Conservation (phyloP, 495 filamentous ascomycete genomes). For the Podospora sp. region DNA sequence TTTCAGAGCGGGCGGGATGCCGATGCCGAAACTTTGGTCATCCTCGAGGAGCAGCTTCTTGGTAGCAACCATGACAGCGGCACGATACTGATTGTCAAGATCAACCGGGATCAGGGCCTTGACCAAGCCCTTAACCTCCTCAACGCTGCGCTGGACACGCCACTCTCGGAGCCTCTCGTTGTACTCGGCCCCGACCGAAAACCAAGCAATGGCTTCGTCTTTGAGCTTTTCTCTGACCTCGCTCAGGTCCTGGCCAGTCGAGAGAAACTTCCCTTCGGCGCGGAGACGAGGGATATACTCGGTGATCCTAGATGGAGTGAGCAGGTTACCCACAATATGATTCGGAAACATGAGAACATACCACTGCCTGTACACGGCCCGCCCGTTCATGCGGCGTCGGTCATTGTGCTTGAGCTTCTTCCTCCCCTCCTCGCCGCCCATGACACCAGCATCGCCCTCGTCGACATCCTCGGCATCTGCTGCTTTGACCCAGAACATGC, state of each 20-base stretch:
- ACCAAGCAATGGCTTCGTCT: constrained; percentile 40
- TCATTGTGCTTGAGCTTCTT: constrained; percentile 55
- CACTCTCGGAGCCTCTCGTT: constrained; percentile 30
- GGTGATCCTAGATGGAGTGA: constrained; percentile 40
- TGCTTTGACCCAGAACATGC: constrained; percentile 53
- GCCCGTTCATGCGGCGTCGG: constrained; percentile 47
- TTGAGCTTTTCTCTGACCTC: constrained; percentile 34
- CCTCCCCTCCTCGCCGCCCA: constrained; percentile 35
- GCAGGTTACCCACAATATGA: neutral
- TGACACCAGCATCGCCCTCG: constrained; percentile 16
- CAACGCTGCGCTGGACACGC: constrained; percentile 30
- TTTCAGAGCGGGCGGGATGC: constrained; percentile 23
- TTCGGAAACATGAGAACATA: neutral
- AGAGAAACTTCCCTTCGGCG: constrained; percentile 33
- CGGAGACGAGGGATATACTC: constrained; percentile 54
- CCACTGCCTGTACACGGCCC: constrained; percentile 51
- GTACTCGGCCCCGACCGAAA: constrained; percentile 36
- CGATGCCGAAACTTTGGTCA: constrained; percentile 36
- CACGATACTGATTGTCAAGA: constrained; percentile 24
- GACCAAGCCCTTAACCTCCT: constrained; percentile 38
- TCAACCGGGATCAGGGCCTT: constrained; percentile 35
- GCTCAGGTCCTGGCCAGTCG: constrained; percentile 4
- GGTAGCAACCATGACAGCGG: constrained; percentile 34
- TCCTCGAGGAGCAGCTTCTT: constrained; percentile 43
- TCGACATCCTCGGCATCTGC: constrained; percentile 23